Evolutionary conservation across 768 basidiomycete species (phyloP).

Genomic region (Coprinopsis sp.): DNA sequence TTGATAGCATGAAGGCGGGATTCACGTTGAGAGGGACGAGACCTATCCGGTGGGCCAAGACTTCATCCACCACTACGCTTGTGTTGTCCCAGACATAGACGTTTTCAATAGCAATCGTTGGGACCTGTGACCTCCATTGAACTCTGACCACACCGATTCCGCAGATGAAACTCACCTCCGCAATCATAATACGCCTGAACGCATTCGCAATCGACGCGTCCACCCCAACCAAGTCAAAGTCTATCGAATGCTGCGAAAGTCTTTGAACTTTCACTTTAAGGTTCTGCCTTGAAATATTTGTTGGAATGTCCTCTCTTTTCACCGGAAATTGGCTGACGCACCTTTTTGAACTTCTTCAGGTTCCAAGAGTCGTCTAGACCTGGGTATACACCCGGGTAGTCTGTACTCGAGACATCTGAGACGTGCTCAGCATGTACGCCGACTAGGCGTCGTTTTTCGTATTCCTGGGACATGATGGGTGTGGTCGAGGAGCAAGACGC

Average conservation of each 20-base stretch:
- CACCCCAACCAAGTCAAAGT: slow-evolving; percentile 93
- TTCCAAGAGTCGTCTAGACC: slow-evolving; percentile 85
- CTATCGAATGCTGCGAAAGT: slow-evolving; percentile 77
- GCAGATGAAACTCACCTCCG: slow-evolving; percentile 60
- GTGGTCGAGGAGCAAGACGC: not conserved
- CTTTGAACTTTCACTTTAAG: slow-evolving; percentile 71
- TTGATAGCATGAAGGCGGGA: slow-evolving; percentile 65
- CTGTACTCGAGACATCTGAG: slow-evolving; percentile 79
- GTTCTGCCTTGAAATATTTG: slow-evolving; percentile 47
- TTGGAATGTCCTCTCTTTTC: slow-evolving; percentile 13
- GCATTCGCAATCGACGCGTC: slow-evolving; percentile 97
- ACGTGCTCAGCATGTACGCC: slow-evolving; percentile 66
- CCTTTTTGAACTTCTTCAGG: slow-evolving; percentile 68
- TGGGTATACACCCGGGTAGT: slow-evolving; percentile 87
- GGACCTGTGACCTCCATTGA: slow-evolving; percentile 52
- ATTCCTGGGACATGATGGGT: slow-evolving; percentile 5
- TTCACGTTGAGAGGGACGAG: slow-evolving; percentile 87
- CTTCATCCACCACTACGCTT: slow-evolving; percentile 88
- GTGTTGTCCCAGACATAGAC: slow-evolving; percentile 96
- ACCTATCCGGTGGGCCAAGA: slow-evolving; percentile 88
- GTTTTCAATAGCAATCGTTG: slow-evolving; percentile 84
- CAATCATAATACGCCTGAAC: slow-evolving; percentile 84
- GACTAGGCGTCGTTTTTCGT: slow-evolving; percentile 50
- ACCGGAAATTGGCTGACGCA: slow-evolving; percentile 31
- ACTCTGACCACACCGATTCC: too few relatives aligned